A percentile compares a stretch with the other conserved stretches of the same genome.
These are phyloP conservation scores for Cucumis hystrix DNA, from an alignment of 306 rosid species.

Conservation along the genomic window DNA sequence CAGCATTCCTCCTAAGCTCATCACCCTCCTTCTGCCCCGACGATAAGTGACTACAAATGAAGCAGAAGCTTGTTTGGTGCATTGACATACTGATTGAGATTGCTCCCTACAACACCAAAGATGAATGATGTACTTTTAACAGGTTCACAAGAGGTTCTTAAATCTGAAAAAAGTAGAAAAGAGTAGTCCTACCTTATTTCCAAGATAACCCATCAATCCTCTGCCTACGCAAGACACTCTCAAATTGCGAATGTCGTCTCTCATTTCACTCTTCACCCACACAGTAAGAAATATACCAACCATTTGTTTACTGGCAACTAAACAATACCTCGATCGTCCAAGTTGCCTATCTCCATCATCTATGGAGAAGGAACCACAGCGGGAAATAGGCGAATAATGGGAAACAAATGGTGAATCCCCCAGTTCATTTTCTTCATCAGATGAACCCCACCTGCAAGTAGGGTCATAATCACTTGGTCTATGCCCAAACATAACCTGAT, in stretches of 20 bases:
- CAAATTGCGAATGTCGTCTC: constrained; percentile 66
- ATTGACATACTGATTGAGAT: constrained; percentile 93
- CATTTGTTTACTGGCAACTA: constrained; percentile 97
- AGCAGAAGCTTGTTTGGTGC: constrained; percentile 98
- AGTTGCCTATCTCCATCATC: constrained; percentile 63
- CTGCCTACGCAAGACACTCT: constrained; percentile 96
- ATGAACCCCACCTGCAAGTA: constrained; percentile 64
- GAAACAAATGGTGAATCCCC: constrained; percentile 59
- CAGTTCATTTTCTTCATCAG: constrained; percentile 69
- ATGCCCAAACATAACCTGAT: constrained; percentile 59
- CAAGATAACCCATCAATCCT: constrained; percentile 98
- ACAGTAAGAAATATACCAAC: constrained; percentile 85
- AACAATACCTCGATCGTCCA: constrained; percentile 60
- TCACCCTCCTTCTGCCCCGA: constrained; percentile 99
- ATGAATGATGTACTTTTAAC: neutral
- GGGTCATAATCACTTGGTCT: constrained; percentile 75
- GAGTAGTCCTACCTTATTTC: constrained; percentile 61
- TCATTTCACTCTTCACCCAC: constrained; percentile 78
- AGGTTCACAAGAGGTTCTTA: neutral
- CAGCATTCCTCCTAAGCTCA: constrained; percentile 87
- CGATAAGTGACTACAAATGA: constrained; percentile 90
- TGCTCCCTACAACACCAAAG: constrained; percentile 68
- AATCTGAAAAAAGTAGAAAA: neutral
- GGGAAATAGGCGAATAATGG: constrained; percentile 53
- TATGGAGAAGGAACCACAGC: constrained; percentile 26